Base-by-base conservation (phyloP, 2,329 filamentous ascomycete genomes). In the Arthrinium phaeospermum region DNA sequence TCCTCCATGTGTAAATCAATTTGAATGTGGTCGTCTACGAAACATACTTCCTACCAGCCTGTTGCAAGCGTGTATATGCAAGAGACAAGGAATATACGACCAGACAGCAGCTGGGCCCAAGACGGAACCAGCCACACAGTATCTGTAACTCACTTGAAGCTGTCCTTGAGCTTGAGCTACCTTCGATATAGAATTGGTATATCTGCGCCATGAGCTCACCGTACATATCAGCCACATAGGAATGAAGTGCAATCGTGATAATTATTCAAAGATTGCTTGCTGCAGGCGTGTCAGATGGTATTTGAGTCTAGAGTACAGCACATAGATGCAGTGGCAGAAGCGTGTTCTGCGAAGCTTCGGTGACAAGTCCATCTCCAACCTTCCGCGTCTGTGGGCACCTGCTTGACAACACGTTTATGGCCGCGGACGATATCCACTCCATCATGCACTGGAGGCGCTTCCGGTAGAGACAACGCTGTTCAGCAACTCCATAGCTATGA, bases 61-160 rank as follows among this genome's bases (percentile, higher is more conserved):
- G n/a, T n/a, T n/a, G n/a, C n/a, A n/a, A n/a, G n/a, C n/a, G 19
- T 16, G 57, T 64, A 64, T 19, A 64, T 61, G 53, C 16, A 64
- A 34, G 19, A 37, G 57, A 37, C 19, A 41, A 37, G 24, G 12
- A 24, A 30, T 14, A 16, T 22, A 67, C 16, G 34, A n/a, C 41
- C 34, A 67, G 57, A 67, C 57, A 67, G 57, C 19, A 67, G 64
- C 64, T 68, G 45, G 19, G 64, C 37, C 64, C 30, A 30, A 64
- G 19, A 64, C 34, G 34, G 19, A 41, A 34, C 27, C 51, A 57
- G 27, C 27, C 27, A 57, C 51, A 27, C 27, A 57, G 51, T 34
- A 57, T 57, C 14, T 34, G 27, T 51, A 27, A 51, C 49, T 51
- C 49, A 27, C 49, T n/a, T 51, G 24, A 12, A 12, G 49, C 49